Conservation (phyloP, 2,329 filamentous ascomycete species). For the Aspergillus oerlinghausenensis region DNA sequence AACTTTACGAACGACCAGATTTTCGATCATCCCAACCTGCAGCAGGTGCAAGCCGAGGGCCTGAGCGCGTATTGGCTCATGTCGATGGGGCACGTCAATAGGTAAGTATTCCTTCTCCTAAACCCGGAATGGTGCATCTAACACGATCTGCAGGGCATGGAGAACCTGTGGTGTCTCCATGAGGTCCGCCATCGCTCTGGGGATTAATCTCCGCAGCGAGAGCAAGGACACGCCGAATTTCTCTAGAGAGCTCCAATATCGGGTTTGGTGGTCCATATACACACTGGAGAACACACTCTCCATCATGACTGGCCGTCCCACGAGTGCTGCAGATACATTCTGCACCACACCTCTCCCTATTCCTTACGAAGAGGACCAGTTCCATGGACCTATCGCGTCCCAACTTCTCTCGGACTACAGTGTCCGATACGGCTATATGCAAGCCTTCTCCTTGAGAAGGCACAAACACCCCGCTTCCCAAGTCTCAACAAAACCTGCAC, state of each 20-base stretch:
- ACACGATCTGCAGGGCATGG: background rate
- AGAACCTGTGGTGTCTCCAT: background rate
- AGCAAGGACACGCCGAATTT: background rate
- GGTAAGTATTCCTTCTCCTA: background rate
- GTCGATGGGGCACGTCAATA: background rate
- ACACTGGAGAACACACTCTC: constrained; percentile 1
- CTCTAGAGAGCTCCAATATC: background rate
- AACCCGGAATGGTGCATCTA: background rate
- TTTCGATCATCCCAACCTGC: background rate
- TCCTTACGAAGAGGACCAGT: constrained; percentile 17
- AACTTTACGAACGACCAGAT: background rate
- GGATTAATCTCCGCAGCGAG: background rate
- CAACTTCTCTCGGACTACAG: background rate
- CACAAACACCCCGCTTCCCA: background rate
- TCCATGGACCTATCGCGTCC: background rate
- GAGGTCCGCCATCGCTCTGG: background rate
- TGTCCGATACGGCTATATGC: background rate
- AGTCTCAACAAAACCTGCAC: background rate
- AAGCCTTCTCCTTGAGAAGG: background rate
- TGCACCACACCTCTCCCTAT: constrained; percentile 19
- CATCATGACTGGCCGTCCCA: constrained; percentile 2
- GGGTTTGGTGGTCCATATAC: background rate
- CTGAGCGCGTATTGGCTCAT: background rate
- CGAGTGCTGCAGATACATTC: constrained; percentile 2
- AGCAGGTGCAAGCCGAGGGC: background rate